These are phyloP conservation scores for Hypoxylon sp. DNA, from an alignment of 2,329 filamentous ascomycete genomes.

Conservation along the genomic window DNA sequence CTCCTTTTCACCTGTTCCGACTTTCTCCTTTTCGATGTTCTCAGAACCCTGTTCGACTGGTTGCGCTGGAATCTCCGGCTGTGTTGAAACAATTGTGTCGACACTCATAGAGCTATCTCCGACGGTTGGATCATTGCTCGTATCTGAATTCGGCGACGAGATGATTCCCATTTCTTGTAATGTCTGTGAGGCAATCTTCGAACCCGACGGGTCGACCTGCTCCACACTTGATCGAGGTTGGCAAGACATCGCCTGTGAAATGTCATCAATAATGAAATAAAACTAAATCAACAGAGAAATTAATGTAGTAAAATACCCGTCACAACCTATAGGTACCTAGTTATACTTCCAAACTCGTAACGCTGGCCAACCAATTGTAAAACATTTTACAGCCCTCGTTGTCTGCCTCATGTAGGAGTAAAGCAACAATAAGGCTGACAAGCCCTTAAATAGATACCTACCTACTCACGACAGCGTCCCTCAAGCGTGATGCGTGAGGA, in stretches of 20 bases:
- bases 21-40: background rate
- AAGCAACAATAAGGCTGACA: background rate
- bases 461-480: background rate
- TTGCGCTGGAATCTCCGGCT: background rate
- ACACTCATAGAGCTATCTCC: background rate
- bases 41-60: background rate
- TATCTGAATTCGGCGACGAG: background rate
- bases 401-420: too few relatives aligned
- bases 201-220: background rate
- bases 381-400: background rate
- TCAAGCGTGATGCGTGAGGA: background rate
- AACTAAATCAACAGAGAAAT: background rate
- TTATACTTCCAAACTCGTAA: background rate
- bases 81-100: background rate
- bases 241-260: background rate
- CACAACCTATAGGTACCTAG: too few relatives aligned
- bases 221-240: background rate
- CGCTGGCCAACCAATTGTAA: background rate
- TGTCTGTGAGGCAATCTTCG: background rate
- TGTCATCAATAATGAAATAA: background rate
- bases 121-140: background rate
- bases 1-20: background rate
- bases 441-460: too few relatives aligned
- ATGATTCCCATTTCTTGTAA: background rate
- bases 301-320: too few relatives aligned